Conservation (phyloP, 371 early-diverging fungal species). For the Mortierella sp. region DNA sequence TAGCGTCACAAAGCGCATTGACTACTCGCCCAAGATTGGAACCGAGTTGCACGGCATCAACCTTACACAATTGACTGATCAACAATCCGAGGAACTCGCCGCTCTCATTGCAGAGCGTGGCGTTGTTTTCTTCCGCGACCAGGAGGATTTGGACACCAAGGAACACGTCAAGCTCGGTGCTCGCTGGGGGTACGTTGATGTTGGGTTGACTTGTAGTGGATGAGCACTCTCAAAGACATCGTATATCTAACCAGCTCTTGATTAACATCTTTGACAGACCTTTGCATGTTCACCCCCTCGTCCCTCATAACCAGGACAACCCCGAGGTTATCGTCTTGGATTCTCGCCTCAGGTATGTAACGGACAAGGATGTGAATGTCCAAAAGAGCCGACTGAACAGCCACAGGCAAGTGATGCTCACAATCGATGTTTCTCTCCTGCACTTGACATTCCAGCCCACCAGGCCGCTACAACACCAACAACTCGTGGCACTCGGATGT, state of each 20-base stretch:
- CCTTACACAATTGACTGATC: conserved; percentile 60
- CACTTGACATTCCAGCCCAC: conserved; percentile 9
- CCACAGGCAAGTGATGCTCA: neutral
- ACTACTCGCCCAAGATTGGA: conserved; percentile 71
- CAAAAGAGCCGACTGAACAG: neutral
- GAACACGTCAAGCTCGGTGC: conserved; percentile 62
- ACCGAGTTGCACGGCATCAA: conserved; percentile 76
- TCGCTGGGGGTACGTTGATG: conserved; percentile 55
- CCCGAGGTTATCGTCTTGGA: conserved; percentile 51
- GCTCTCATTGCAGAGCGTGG: conserved; percentile 67
- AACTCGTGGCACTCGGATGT: conserved; percentile 70
- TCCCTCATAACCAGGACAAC: conserved; percentile 43
- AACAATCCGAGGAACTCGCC: conserved; percentile 66
- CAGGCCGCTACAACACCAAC: conserved; percentile 51
- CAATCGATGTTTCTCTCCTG: neutral
- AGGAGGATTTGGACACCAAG: conserved; percentile 60
- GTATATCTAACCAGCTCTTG: too few relatives aligned
- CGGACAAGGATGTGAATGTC: neutral
- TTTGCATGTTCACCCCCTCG: conserved; percentile 67
- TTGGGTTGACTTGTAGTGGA: too few relatives aligned
- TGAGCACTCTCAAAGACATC: too few relatives aligned
- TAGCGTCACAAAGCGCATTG: conserved; percentile 67
- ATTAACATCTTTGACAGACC: conserved; percentile 17
- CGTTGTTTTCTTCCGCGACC: conserved; percentile 71
- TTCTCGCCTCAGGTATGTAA: conserved; percentile 37